Base-by-base conservation (phyloP, 345 rosid genomes). In the Alliaria petiolata region DNA sequence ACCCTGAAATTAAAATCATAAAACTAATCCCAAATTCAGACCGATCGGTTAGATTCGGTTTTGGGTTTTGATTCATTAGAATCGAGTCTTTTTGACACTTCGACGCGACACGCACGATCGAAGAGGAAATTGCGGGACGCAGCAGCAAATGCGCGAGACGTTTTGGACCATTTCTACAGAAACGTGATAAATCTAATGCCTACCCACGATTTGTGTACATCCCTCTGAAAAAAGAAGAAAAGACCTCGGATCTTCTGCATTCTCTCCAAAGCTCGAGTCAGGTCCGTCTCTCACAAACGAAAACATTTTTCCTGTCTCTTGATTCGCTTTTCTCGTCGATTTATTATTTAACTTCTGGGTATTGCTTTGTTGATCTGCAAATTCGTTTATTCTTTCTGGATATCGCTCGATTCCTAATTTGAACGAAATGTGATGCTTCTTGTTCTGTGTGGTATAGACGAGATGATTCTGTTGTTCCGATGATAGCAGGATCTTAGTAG, bases 131-230 rank as follows among this genome's bases (percentile, higher is more conserved):
- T 67, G 30, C 74, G 78, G 73, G 50, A 67, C 68, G 45, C 20
- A 34, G 78, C 74, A 75, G 79, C 79, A 70, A 69, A 76, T 76
- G 80, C 76, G 80, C 65, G 62, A 76, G 39, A 63, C 76, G 71
- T 68, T 53, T 33, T 30, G 47, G 80, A 76, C 80, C 80, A 76
- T 64, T 76, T 76, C 80, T 69, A 63, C 61, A 45, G 50, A 31
- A 61, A 60, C 22, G 53, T 66, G 72, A 56, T 65, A 66, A 66
- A 33, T 65, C 19, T 8, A 50, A 7, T 15, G 4, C 68, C 4
- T 67, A 22, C 50, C 12, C 59, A 45, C 57, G 28, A 49, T 36
- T 62, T 56, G 26, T 75, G 51, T 75, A 62, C 19, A 45, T 38
- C 43, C 19, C 28, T 76, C 54, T 76, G 44, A 53, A 44, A 33